These are phyloP conservation scores for Parietichytrium sp. DNA, from an alignment of 108 stramenopile genomes.

Conservation along the genomic window DNA sequence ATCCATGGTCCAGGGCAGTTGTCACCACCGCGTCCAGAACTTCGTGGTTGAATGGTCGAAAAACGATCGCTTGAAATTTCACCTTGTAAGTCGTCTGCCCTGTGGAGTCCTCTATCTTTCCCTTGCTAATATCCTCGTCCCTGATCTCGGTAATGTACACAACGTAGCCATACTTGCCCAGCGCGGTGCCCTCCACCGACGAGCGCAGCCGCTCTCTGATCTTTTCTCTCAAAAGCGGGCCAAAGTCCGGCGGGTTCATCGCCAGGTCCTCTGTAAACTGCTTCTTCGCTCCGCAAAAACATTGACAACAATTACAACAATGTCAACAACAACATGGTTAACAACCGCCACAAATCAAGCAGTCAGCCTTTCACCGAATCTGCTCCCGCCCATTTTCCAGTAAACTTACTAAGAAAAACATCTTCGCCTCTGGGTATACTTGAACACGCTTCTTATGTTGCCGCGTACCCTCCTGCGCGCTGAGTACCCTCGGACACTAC, in stretches of 20 bases:
- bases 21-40: conserved; percentile 85
- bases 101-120: conserved; percentile 88
- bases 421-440: too few relatives aligned
- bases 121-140: conserved; percentile 82
- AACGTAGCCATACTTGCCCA: conserved; percentile 87
- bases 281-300: too few relatives aligned
- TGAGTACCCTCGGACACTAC: too few relatives aligned
- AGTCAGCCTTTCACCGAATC: too few relatives aligned
- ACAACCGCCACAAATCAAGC: too few relatives aligned
- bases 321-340: too few relatives aligned
- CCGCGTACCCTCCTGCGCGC: too few relatives aligned
- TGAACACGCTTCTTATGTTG: too few relatives aligned
- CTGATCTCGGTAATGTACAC: conserved; percentile 85
- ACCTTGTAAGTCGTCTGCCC: conserved; percentile 81
- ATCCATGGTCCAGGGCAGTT: conserved; percentile 81
- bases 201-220: not conserved
- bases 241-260: conserved; percentile 35
- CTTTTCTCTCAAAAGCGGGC: conserved; percentile 31
- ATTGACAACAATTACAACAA: too few relatives aligned
- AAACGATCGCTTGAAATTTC: conserved; percentile 79
- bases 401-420: too few relatives aligned
- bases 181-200: conserved; percentile 77
- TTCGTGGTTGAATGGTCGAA: conserved; percentile 84
- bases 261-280: conserved; percentile 29
- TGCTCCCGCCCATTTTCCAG: too few relatives aligned